phyloP scores from a whole-genome alignment of 305 asterid species.

The Fraxinus velutina region DNA sequence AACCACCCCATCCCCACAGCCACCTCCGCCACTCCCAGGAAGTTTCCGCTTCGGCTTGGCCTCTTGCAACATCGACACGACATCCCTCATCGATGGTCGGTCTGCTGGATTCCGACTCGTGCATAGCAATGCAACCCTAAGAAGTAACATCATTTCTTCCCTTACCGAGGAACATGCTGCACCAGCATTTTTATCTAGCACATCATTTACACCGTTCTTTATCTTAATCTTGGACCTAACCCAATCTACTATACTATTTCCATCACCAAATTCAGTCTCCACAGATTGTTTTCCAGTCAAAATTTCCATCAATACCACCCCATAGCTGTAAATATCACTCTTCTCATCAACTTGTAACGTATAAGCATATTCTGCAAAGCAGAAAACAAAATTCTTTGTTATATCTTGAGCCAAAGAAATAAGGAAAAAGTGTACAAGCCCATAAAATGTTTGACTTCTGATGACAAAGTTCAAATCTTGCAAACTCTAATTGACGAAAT shows the following conservation, averaged over 20 bases:
- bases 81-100: constrained; percentile 94
- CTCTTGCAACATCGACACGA: constrained; percentile 74
- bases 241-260: constrained; percentile 89
- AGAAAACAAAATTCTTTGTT: background rate
- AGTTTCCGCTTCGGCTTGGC: constrained; percentile 67
- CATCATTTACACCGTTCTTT: constrained; percentile 38
- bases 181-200: constrained; percentile 63
- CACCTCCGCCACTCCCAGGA: constrained; percentile 27
- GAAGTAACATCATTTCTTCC: constrained; percentile 81
- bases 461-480: background rate
- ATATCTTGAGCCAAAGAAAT: background rate
- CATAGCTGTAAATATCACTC: constrained; percentile 87
- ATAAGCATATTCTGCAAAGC: constrained; percentile 68
- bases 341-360: constrained; percentile 88
- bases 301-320: constrained; percentile 76
- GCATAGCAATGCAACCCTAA: constrained; percentile 76
- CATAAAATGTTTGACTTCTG: background rate
- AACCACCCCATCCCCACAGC: constrained; percentile 13
- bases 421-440: background rate
- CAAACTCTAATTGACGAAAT: constrained; percentile 23
- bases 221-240: constrained; percentile 54
- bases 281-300: constrained; percentile 71
- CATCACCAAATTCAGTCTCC: constrained; percentile 76
- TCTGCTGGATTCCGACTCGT: constrained; percentile 76
- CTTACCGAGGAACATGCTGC: constrained; percentile 55